Base-by-base conservation (phyloP, 192 early-diverging fungal species). In the Pilobolus umbonatus region DNA sequence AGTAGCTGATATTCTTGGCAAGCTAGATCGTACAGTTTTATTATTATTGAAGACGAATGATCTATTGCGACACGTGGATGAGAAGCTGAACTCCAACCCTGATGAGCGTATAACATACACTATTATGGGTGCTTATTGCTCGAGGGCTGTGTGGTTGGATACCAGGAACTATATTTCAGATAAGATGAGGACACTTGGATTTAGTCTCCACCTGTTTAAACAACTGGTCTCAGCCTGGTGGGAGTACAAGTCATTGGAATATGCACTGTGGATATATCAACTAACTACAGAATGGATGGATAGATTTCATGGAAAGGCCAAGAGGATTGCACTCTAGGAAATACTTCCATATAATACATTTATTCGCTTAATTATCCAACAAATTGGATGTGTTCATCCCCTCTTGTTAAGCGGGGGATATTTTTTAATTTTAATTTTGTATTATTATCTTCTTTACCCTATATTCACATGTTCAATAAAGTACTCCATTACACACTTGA, bases 11-110 rank as follows among this genome's bases (percentile, higher is more conserved):
- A 84, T 95, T 7, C 63, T 97, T 39, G 81, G 90, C 4, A 85
- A 84, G 9, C 80, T 94, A 17, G 91, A 93, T 0, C 76, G 91
- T 0, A 85, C 89, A 29, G 74, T 97, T 11, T 69, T 95, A 0
- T 71, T 97, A 44, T 75, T 97, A 22, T 79, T 97, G 57, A 97
- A 95, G 64, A 94, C 93, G 8, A 92, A 92, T 63, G 95, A 97
- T 59, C 69, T 97, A 29, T 62, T 97, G 21, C 84, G 93, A 29
- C 79, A 79, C 46, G 47, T 89, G 44, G 83, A 89, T 57, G 78
- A 82, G 56, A 69, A 65, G 10, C 22, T 80, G 7, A 62, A 75
- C 32, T 40, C 32, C 8, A 32, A 31, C 24, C 39, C 24, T 8
- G 58, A 43, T 12, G 42, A 51, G 10, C 47, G 45, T 39, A 57